A percentile compares a stretch with the other conserved stretches of the same genome.
Conservation (phyloP, 1,284 basidiomycete genomes). For the Anthracocystis walkeri region DNA sequence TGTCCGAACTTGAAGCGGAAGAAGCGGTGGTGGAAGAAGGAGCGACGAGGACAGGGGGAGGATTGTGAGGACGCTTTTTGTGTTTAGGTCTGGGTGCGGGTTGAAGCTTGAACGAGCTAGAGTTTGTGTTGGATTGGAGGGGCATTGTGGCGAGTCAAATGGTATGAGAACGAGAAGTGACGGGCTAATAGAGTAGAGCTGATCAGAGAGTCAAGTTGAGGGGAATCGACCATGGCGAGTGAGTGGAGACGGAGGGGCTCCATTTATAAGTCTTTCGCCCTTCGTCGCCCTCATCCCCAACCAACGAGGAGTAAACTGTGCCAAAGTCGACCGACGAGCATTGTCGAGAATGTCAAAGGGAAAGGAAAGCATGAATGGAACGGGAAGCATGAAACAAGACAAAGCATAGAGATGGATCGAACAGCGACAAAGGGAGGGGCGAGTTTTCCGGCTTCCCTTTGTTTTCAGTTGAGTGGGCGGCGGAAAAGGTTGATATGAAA, state of each 20-base stretch:
- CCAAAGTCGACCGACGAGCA: no score
- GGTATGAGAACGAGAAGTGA: not conserved
- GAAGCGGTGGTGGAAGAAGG: not conserved
- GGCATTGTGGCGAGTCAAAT: slow-evolving; percentile 17
- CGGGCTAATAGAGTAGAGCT: no score
- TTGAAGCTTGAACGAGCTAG: slow-evolving; percentile 33
- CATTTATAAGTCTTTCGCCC: no score
- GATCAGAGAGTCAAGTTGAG: not conserved
- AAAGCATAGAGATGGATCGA: not conserved
- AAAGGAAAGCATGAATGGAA: not conserved
- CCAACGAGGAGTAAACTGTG: no score
- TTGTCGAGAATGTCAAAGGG: no score
- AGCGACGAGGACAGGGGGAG: not conserved
- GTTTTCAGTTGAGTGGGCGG: not conserved
- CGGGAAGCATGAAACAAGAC: not conserved
- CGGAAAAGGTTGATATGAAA: not conserved
- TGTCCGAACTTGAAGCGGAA: not conserved
- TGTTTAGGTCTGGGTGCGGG: slow-evolving; percentile 38
- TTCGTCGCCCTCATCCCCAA: no score
- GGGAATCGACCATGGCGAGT: no score
- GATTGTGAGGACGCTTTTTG: slow-evolving; percentile 29
- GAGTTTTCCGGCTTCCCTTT: not conserved
- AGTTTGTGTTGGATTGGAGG: slow-evolving; percentile 29
- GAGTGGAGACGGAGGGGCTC: no score
- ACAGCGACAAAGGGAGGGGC: slow-evolving; percentile 1